Percentiles rank a stretch among this genome's conserved stretches.
Evolutionary conservation across 352 stramenopile genomes (phyloP).

Genomic region (Globisporangium spinosum): DNA sequence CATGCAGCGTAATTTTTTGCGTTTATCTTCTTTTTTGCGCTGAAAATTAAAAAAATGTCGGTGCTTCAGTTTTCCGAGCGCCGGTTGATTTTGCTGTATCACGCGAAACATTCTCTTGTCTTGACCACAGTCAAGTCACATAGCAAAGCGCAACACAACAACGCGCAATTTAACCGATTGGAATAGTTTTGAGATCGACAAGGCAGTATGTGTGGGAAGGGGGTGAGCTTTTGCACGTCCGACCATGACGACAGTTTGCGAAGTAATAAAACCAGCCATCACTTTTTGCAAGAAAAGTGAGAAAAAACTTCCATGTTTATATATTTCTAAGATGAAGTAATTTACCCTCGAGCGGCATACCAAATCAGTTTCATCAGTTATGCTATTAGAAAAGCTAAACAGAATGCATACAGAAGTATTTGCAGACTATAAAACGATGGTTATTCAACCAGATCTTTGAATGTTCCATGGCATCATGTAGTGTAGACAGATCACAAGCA

Average conservation of each 20-base stretch:
- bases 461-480: too few species aligned
- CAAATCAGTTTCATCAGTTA: not conserved
- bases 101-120: not conserved
- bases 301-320: not conserved
- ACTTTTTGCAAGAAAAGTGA: not conserved
- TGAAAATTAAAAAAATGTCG: not conserved
- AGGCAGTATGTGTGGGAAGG: not conserved
- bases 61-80: not conserved
- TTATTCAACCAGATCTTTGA: too few species aligned
- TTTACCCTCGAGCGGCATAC: not conserved
- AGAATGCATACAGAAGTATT: not conserved
- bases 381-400: not conserved
- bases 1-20: not conserved
- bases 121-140: too few species aligned
- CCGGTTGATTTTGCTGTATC: not conserved
- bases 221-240: not conserved
- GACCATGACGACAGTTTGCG: not conserved
- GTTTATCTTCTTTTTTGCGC: not conserved
- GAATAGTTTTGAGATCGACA: not conserved
- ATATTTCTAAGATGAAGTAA: not conserved
- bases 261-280: not conserved
- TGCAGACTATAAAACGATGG: not conserved
- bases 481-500: too few species aligned
- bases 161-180: not conserved
- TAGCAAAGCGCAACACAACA: not conserved